Conservation (phyloP, 768 basidiomycete species). For the Sistotremastrum suecicum region DNA sequence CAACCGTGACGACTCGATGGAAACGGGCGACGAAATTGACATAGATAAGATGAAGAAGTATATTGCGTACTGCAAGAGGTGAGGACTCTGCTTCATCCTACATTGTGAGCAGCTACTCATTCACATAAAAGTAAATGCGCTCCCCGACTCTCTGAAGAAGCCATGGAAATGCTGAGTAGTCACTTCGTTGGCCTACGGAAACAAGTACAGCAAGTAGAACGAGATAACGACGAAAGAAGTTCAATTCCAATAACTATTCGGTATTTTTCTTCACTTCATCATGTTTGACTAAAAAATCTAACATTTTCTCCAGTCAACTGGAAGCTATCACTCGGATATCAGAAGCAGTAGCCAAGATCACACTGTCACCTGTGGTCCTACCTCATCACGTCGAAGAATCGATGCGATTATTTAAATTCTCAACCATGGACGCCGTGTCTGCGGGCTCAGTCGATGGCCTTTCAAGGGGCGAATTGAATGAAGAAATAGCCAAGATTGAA, state of each 20-base stretch:
- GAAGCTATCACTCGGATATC: constrained; percentile 99
- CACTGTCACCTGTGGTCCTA: constrained; percentile 71
- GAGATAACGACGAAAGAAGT: constrained; percentile 92
- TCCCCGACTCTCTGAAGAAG: constrained; percentile 82
- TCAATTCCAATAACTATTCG: constrained; percentile 98
- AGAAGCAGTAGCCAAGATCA: constrained; percentile 90
- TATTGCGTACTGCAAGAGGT: constrained; percentile 94
- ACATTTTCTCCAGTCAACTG: constrained; percentile 46
- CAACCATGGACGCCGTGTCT: constrained; percentile 97
- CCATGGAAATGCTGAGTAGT: constrained; percentile 91
- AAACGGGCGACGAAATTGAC: constrained; percentile 77
- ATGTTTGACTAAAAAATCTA: not conserved
- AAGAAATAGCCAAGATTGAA: constrained; percentile 85
- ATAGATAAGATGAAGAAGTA: constrained; percentile 98
- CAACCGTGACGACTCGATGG: constrained; percentile 42
- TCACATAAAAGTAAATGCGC: constrained; percentile 69
- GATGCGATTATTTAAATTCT: constrained; percentile 95
- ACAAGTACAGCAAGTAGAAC: constrained; percentile 90
- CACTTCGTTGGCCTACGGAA: constrained; percentile 90
- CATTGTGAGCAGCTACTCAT: constrained; percentile 1
- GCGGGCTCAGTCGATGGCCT: constrained; percentile 90
- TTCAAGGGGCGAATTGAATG: constrained; percentile 81
- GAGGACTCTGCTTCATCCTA: constrained; percentile 9
- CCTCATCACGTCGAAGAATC: constrained; percentile 96
- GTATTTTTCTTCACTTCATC: constrained; percentile 27